A percentile compares a stretch with the other conserved stretches of the same genome.
Evolutionary conservation across 2,329 filamentous ascomycete genomes (phyloP).

Genomic region (Aspergillus brasiliensis): DNA sequence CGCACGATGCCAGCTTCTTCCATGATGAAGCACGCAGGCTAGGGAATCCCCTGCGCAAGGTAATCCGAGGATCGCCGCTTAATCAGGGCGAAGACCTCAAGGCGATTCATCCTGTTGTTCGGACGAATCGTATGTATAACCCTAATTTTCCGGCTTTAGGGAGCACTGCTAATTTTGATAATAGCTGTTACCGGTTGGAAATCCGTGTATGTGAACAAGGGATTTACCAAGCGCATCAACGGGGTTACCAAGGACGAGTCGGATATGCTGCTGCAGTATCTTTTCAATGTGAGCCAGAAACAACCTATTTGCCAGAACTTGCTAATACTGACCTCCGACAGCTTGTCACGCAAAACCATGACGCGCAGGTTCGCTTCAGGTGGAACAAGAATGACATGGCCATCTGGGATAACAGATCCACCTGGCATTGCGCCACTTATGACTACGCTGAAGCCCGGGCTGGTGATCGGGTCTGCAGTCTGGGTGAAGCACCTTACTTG

Average conservation of each 20-base stretch:
- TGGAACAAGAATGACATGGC: conserved; percentile 54
- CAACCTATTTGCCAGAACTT: background rate
- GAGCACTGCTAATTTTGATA: background rate
- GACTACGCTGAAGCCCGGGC: conserved; percentile 42
- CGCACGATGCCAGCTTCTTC: conserved; percentile 56
- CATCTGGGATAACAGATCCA: conserved; percentile 31
- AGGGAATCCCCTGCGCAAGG: conserved; percentile 41
- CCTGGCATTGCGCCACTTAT: conserved; percentile 48
- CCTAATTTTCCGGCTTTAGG: background rate
- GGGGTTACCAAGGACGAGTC: conserved; percentile 49
- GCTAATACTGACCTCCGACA: background rate
- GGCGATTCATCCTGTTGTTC: conserved; percentile 58
- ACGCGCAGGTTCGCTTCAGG: conserved; percentile 52
- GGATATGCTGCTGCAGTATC: conserved; percentile 46
- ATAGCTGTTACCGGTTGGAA: conserved; percentile 63
- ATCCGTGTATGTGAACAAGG: conserved; percentile 52
- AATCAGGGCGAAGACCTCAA: conserved; percentile 57
- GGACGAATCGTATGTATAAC: conserved; percentile 53
- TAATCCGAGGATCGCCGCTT: conserved; percentile 55
- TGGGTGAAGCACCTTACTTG: conserved; percentile 57
- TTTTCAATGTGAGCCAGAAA: conserved; percentile 36
- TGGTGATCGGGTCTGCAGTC: conserved; percentile 53
- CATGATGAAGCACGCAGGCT: conserved; percentile 45
- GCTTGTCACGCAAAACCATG: conserved; percentile 51
- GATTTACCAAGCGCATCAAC: conserved; percentile 47